These are phyloP conservation scores for Hypoxylon lienhwacheense DNA, from an alignment of 495 filamentous ascomycete species.

Conservation along the genomic window DNA sequence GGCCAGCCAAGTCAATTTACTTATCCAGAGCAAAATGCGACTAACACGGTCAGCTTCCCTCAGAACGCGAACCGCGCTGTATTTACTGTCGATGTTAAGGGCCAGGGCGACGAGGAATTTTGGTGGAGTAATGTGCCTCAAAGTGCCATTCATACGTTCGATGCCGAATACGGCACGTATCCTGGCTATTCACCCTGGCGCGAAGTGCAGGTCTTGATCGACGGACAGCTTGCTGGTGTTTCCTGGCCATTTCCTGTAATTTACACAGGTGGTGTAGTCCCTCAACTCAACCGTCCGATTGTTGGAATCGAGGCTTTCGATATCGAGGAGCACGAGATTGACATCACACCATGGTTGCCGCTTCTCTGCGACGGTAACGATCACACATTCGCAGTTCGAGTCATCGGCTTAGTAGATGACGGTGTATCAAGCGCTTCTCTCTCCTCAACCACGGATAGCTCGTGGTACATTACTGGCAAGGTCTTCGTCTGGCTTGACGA, in stretches of 20 bases:
- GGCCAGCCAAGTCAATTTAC: constrained; percentile 68
- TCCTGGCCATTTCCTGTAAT: constrained; percentile 86
- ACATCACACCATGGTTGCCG: constrained; percentile 79
- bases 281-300: constrained; percentile 80
- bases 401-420: constrained; percentile 66
- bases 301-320: constrained; percentile 87
- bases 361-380: constrained; percentile 65
- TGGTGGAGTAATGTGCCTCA: constrained; percentile 85
- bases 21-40: constrained; percentile 66
- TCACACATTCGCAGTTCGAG: constrained; percentile 73
- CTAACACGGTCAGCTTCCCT: constrained; percentile 62
- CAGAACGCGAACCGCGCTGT: constrained; percentile 70
- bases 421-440: constrained; percentile 49
- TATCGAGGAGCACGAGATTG: constrained; percentile 79
- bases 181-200: constrained; percentile 79
- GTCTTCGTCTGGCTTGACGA: constrained; percentile 76
- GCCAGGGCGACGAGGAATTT: constrained; percentile 81
- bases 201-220: constrained; percentile 80
- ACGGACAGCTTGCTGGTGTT: constrained; percentile 77
- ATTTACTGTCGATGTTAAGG: constrained; percentile 76
- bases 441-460: constrained; percentile 61
- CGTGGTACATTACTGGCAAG: constrained; percentile 85
- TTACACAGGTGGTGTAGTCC: constrained; percentile 85
- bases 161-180: constrained; percentile 56
- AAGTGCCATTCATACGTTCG: constrained; percentile 64